phyloP scores from a whole-genome alignment of 441 rosid species.

The Isatis lusitanica region DNA sequence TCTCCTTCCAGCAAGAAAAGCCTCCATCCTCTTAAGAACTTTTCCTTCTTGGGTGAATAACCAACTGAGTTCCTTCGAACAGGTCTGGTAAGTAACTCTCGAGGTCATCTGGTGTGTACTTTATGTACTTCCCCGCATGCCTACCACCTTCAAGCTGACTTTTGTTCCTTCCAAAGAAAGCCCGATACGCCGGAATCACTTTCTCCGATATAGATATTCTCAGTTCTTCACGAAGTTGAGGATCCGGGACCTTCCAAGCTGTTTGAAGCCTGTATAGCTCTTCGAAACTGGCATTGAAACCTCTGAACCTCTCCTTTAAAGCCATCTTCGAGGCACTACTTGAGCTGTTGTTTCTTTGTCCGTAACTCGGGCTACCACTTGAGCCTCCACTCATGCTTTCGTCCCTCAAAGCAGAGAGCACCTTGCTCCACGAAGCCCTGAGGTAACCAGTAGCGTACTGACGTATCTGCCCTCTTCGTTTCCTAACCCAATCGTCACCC shows the following conservation, averaged over 20 bases:
- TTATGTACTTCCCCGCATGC: conserved; percentile 86
- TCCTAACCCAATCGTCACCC: conserved; percentile 96
- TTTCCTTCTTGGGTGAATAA: conserved; percentile 80
- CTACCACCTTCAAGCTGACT: conserved; percentile 81
- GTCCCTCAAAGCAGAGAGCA: conserved; percentile 78
- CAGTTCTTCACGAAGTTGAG: conserved; percentile 95
- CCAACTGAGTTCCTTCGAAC: conserved; percentile 83
- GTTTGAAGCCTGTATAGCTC: conserved; percentile 88
- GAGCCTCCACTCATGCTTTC: conserved; percentile 77
- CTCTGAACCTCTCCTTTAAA: conserved; percentile 87
- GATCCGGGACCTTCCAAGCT: conserved; percentile 93
- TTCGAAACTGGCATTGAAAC: conserved; percentile 86
- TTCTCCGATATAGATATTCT: conserved; percentile 88
- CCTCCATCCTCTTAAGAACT: conserved; percentile 41
- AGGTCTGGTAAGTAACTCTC: conserved; percentile 78
- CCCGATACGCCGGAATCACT: conserved; percentile 88
- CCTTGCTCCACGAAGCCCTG: conserved; percentile 84
- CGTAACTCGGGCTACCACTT: conserved; percentile 59
- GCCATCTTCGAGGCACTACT: conserved; percentile 69
- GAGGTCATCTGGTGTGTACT: conserved; percentile 89
- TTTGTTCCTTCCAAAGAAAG: conserved; percentile 81
- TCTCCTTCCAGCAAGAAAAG: conserved; percentile 11
- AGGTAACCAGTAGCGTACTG: conserved; percentile 87
- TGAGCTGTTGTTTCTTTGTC: conserved; percentile 38
- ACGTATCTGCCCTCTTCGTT: conserved; percentile 75